Conservation (phyloP, 192 early-diverging fungal species). For the Umbelopsis sp. region DNA sequence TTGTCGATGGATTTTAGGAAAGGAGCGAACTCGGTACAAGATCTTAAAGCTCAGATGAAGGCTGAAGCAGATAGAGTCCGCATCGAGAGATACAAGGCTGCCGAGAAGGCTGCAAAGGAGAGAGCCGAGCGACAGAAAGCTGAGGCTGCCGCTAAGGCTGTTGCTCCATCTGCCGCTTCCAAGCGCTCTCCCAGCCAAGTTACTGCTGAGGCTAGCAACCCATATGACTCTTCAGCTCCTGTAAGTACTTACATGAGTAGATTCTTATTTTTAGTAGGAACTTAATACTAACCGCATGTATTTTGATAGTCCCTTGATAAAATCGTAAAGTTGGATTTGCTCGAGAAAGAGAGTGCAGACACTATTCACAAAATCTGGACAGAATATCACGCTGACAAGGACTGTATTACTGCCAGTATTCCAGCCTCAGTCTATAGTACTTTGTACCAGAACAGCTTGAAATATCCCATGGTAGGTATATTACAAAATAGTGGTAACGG, state of each 20-base stretch:
- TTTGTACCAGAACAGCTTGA: slow-evolving; percentile 35
- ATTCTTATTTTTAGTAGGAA: neutral
- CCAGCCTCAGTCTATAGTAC: slow-evolving; percentile 31
- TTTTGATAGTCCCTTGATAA: slow-evolving; percentile 36
- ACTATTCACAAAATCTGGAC: slow-evolving; percentile 42
- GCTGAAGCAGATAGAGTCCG: slow-evolving; percentile 21
- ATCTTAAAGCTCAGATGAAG: slow-evolving; percentile 30
- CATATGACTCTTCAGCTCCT: slow-evolving; percentile 41
- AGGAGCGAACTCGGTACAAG: slow-evolving; percentile 34
- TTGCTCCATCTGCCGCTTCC: neutral
- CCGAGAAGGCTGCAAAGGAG: slow-evolving; percentile 16
- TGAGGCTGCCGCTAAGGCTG: slow-evolving; percentile 4
- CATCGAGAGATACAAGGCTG: slow-evolving; percentile 8
- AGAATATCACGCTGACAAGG: slow-evolving; percentile 35
- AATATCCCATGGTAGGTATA: slow-evolving; percentile 42
- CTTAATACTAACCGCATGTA: neutral
- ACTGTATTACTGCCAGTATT: slow-evolving; percentile 40
- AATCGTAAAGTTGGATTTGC: slow-evolving; percentile 37
- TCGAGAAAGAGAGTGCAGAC: slow-evolving; percentile 35
- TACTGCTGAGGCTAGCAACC: slow-evolving; percentile 19
- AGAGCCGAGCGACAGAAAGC: neutral
- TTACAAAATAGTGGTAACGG: neutral
- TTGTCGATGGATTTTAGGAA: slow-evolving; percentile 13
- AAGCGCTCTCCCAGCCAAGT: slow-evolving; percentile 15
- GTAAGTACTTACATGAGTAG: slow-evolving; percentile 17